Percentiles rank a stretch among this genome's conserved stretches.
phyloP scores from a whole-genome alignment of 2,329 filamentous ascomycete species.

The Didymella exigua region DNA sequence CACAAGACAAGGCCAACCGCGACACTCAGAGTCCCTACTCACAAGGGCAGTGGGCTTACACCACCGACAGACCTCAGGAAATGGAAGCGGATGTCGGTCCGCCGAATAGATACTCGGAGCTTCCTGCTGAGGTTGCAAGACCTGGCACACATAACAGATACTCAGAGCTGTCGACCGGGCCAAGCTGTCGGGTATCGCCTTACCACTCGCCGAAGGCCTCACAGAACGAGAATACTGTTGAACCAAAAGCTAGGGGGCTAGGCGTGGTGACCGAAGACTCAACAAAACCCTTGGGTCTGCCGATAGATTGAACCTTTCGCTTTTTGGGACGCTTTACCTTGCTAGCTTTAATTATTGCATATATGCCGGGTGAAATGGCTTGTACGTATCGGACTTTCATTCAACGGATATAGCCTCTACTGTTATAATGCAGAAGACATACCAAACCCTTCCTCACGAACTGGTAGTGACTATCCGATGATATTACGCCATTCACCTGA shows the following conservation, averaged over 20 bases:
- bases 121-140: slow-evolving; percentile 26
- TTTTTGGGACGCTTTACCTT: background rate
- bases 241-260: slow-evolving; percentile 20
- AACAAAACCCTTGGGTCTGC: background rate
- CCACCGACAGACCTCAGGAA: slow-evolving; percentile 24
- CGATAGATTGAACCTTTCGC: background rate
- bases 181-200: slow-evolving; percentile 28
- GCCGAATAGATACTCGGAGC: slow-evolving; percentile 28
- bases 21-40: slow-evolving; percentile 13
- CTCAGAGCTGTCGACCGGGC: slow-evolving; percentile 30
- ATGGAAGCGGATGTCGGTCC: slow-evolving; percentile 22
- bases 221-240: slow-evolving; percentile 20
- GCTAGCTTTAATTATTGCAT: background rate
- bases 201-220: slow-evolving; percentile 23
- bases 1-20: slow-evolving; percentile 16
- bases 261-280: slow-evolving; percentile 18
- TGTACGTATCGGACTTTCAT: background rate
- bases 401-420: background rate
- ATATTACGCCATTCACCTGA: too few species aligned
- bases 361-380: background rate
- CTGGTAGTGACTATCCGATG: background rate
- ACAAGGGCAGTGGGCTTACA: slow-evolving; percentile 25
- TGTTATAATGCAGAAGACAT: background rate
- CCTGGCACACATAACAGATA: slow-evolving; percentile 17
- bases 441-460: background rate